These are phyloP conservation scores for Phaeosphaeriaceae sp. DNA, from an alignment of 2,329 filamentous ascomycete species.

Conservation along the genomic window DNA sequence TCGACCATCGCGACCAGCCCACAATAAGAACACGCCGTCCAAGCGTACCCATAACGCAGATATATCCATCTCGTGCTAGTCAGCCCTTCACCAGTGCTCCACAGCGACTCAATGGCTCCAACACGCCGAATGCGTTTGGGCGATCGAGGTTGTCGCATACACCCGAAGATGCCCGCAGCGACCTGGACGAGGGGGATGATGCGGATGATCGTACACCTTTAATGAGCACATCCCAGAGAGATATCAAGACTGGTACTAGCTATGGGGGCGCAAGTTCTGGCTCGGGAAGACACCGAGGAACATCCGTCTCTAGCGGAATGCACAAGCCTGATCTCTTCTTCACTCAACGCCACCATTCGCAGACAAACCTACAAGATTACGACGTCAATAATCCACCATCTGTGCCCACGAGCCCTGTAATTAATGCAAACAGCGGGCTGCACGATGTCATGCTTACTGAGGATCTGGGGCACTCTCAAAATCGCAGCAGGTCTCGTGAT, in stretches of 20 bases:
- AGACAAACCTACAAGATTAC: constrained; percentile 53
- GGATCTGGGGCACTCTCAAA: constrained; percentile 55
- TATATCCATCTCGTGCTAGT: constrained; percentile 36
- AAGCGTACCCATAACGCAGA: constrained; percentile 49
- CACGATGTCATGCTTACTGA: constrained; percentile 74
- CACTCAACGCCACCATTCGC: constrained; percentile 35
- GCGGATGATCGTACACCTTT: constrained; percentile 63
- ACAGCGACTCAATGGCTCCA: constrained; percentile 21
- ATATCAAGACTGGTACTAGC: constrained; percentile 40
- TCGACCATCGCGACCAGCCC: constrained; percentile 76
- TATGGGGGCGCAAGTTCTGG: constrained; percentile 44
- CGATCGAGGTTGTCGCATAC: constrained; percentile 40
- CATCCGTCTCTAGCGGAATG: constrained; percentile 41
- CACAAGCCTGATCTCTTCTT: constrained; percentile 38
- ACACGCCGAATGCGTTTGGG: constrained; percentile 18
- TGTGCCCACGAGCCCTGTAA: constrained; percentile 63
- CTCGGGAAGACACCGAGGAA: constrained; percentile 39
- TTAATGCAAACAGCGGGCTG: constrained; percentile 59
- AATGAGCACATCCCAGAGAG: constrained; percentile 50
- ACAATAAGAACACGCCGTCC: constrained; percentile 51
- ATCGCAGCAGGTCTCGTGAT: constrained; percentile 47
- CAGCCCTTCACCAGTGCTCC: constrained; percentile 28
- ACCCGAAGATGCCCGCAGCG: constrained; percentile 52
- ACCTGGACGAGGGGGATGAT: constrained; percentile 53
- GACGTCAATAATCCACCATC: constrained; percentile 72